Evolutionary conservation across 2,329 filamentous ascomycete species (phyloP), one percentile per base, ranked within the genome.

Genomic region (Cryphonectria carpinicola): DNA sequence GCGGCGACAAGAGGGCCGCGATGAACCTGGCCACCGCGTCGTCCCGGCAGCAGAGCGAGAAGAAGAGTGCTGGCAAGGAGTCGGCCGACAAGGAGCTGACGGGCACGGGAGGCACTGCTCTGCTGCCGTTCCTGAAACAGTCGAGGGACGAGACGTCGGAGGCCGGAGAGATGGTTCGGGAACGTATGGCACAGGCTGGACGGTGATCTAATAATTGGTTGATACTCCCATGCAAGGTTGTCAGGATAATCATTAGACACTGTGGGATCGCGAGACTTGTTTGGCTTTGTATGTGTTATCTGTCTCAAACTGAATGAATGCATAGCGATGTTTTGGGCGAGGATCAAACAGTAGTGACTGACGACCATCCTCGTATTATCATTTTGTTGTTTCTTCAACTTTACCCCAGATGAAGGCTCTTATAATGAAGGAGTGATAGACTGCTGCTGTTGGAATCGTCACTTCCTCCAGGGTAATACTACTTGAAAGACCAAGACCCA

Each of bases 91-190:
- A 86, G 28, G 82, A 92, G 73, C 82, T 97, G 58, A 91, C 91
- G 0, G 95, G 95, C 0, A 98, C 95, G 0, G 95, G 95, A 2
- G 95, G 95, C 0, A 98, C 95, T 0, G 89, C 91, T 0, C 81
- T 98, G 67, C 92, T 98, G 70, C 93, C 95, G 0, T 98, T 98
- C 80, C 80, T 98, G 73, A 97, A 94, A 80, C 93, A 97, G 81
- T 91, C 93, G 4, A 85, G 95, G 25, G 93, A 98, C 78, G 95
- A 97, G 84, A 98, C 95, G 0, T 73, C 72, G 2, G 75, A 76
- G 28, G 83, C 83, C 3, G 82, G 81, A 0, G 66, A 63, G 13
- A 28, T 70, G 46, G 71, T 72, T 19, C 65, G 69, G 56, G 56
- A 66, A 35, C 76, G 73, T 1, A 65, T 65, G 63, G 41, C 8